Percentiles rank a stretch among this genome's conserved stretches.
phyloP scores from a whole-genome alignment of 352 stramenopile species.

The Albugo candida region DNA sequence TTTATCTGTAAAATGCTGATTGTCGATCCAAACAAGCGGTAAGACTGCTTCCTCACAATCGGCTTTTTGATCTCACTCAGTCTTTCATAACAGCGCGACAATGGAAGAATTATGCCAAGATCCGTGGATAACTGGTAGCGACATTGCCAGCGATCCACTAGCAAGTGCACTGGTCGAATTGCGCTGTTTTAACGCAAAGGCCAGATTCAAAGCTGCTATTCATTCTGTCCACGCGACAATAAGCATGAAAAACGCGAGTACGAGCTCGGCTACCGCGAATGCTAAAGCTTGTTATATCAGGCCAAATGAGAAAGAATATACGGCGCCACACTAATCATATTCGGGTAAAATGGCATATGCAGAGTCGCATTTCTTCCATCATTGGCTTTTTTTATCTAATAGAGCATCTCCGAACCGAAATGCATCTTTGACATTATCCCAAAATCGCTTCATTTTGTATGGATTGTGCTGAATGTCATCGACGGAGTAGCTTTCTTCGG shows the following conservation, averaged over 20 bases:
- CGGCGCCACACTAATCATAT: not conserved
- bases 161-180: conserved; percentile 56
- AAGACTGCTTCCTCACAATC: conserved; percentile 1
- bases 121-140: conserved; percentile 43
- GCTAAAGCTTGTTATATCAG: not conserved
- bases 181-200: conserved; percentile 57
- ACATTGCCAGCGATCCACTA: conserved; percentile 54
- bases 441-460: conserved; percentile 43
- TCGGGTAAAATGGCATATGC: too few relatives aligned
- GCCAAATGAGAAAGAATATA: not conserved
- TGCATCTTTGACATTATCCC: conserved; percentile 34
- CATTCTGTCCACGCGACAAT: conserved; percentile 62
- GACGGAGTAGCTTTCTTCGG: conserved; percentile 35
- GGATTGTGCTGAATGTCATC: conserved; percentile 65
- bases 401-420: conserved; percentile 12
- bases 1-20: conserved; percentile 78
- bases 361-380: not conserved
- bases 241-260: conserved; percentile 41
- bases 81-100: conserved; percentile 15
- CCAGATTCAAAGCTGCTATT: conserved; percentile 71
- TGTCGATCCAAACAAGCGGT: conserved; percentile 58
- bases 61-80: not conserved
- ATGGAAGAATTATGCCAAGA: conserved; percentile 41
- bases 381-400: not conserved
- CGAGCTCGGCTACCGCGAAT: not conserved